phyloP scores from a whole-genome alignment of 2,329 filamentous ascomycete species.

The Clonostachys solani region DNA sequence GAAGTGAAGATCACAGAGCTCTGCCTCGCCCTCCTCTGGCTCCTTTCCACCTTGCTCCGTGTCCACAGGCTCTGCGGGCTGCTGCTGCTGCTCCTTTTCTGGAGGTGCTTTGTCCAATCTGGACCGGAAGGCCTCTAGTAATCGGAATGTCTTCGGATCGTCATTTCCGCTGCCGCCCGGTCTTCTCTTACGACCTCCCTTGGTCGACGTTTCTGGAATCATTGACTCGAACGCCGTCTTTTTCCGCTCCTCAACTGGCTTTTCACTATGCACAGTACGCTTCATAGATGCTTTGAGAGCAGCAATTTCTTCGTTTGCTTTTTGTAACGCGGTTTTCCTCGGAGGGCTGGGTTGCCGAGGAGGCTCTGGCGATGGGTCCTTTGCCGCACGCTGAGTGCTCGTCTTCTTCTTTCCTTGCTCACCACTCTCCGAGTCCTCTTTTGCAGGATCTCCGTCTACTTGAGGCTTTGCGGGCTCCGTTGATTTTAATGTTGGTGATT shows the following conservation, averaged over 20 bases:
- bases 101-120: conserved; percentile 60
- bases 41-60: conserved; percentile 9
- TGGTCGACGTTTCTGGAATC: conserved; percentile 67
- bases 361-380: conserved; percentile 14
- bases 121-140: conserved; percentile 75
- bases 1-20: conserved; percentile 89
- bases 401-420: neutral
- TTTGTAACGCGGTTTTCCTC: conserved; percentile 54
- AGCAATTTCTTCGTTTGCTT: conserved; percentile 76
- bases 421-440: neutral
- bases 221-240: conserved; percentile 68
- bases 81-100: conserved; percentile 31
- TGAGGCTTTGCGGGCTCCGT: conserved; percentile 2
- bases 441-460: neutral
- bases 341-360: conserved; percentile 9
- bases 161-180: conserved; percentile 45
- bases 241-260: conserved; percentile 42
- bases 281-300: conserved; percentile 80
- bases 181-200: conserved; percentile 62
- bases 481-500: conserved; percentile 10
- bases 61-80: conserved; percentile 6
- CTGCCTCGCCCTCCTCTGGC: conserved; percentile 59
- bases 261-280: conserved; percentile 48
- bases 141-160: conserved; percentile 61
- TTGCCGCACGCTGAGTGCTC: conserved; percentile 3